These are phyloP conservation scores for Colletotrichum agaves DNA, from an alignment of 2,329 filamentous ascomycete genomes.

Conservation along the genomic window DNA sequence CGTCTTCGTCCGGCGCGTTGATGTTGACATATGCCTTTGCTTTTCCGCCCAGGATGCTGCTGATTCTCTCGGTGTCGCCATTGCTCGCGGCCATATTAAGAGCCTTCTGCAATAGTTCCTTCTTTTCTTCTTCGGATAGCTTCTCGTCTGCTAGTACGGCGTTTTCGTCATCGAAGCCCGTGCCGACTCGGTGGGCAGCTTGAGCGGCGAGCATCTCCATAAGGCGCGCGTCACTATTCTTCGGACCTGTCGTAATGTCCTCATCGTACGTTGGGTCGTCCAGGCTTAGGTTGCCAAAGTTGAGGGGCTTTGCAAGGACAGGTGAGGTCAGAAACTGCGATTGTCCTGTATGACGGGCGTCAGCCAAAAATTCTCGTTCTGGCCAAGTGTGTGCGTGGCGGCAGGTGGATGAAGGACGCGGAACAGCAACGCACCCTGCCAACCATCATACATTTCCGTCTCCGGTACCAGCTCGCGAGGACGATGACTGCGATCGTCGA, in stretches of 20 bases:
- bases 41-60: constrained; percentile 78
- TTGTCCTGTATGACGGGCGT: constrained; percentile 71
- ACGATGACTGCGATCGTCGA: constrained; percentile 84
- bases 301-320: constrained; percentile 83
- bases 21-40: constrained; percentile 83
- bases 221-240: constrained; percentile 85
- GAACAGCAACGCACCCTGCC: constrained; percentile 77
- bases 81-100: constrained; percentile 97
- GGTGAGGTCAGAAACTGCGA: constrained; percentile 94
- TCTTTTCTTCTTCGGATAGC: constrained; percentile 81
- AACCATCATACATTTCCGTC: constrained; percentile 98
- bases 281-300: constrained; percentile 83
- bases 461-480: constrained; percentile 76
- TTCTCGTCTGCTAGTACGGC: constrained; percentile 80
- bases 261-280: constrained; percentile 82
- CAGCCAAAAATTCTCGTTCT: constrained; percentile 6
- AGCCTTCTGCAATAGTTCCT: constrained; percentile 82
- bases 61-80: constrained; percentile 85
- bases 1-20: constrained; percentile 90
- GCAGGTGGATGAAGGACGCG: not conserved
- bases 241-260: constrained; percentile 61
- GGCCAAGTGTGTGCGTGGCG: not conserved
- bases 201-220: constrained; percentile 98
- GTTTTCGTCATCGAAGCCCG: constrained; percentile 81
- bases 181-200: constrained; percentile 82